Evolutionary conservation across 257 asterid species (phyloP), one percentile per base, ranked within the genome.

Genomic region (Rubia yunnanensis): DNA sequence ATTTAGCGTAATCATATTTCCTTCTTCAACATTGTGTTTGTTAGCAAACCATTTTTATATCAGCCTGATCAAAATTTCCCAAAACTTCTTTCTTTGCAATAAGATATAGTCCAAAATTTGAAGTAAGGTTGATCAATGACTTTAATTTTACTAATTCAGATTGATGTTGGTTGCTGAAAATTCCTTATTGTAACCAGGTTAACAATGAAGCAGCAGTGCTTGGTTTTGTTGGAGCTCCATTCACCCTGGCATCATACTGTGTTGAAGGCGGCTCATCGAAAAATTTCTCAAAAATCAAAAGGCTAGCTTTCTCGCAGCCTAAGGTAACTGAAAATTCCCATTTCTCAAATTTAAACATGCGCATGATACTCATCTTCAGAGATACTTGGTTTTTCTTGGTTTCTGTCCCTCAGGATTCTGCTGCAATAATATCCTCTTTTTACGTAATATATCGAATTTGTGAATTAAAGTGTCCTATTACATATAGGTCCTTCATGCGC

Each of bases 201-300:
- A 85, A 90, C 64, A 85, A 85, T 60, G 95, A 94, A 73, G 97
- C 97, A n/a, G 99, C 97, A n/a, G 88, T 90, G 62, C 88, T 94
- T 41, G 99, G 99, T 63, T 94, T 94, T 48, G 97, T 94, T 53
- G 99, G 97, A 69, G 99, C 99, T 15, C 97, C 99, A 14, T 94
- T 94, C 77, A 90, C 99, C 60, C 82, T 94, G 39, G 99, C 99
- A 22, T 94, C 99, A 13, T 94, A 94, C 70, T 88, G 80, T 28
- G 88, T 94, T 76, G 97, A 94, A 88, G 99, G 99, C 57, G 97
- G 99, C 74, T 94, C 99, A 35, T 94, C 99, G 15, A 94, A 94
- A 83, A 85, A 94, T 79, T 94, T 94, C 78, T 78, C 99, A 1
- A 90, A 90, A 81, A 90, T 94, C 64, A 94, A 94, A 78, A 82